A percentile compares a stretch with the other conserved stretches of the same genome.
Evolutionary conservation across 2,329 filamentous ascomycete species (phyloP).

Genomic region (Acrocalymma vagum): DNA sequence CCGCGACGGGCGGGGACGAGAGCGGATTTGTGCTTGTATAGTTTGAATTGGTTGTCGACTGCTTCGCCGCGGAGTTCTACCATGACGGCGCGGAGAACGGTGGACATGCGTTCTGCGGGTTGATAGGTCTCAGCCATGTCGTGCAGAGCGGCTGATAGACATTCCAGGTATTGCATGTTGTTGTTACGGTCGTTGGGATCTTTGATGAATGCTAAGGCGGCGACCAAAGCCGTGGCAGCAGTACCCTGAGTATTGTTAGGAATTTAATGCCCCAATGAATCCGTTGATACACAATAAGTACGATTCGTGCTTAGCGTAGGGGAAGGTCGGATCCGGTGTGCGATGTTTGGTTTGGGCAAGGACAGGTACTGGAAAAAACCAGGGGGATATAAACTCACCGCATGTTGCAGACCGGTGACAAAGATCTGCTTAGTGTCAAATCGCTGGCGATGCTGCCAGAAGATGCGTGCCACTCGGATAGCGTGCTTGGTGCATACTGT

Average conservation of each 20-base stretch:
- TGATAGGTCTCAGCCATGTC: constrained; percentile 64
- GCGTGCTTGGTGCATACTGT: constrained; percentile 65
- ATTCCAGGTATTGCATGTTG: constrained; percentile 62
- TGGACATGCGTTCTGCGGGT: constrained; percentile 63
- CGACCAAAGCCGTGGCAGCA: constrained; percentile 63
- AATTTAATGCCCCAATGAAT: no score
- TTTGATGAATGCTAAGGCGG: constrained; percentile 53
- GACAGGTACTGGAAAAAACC: no score
- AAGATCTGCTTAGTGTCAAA: constrained; percentile 62
- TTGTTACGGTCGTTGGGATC: constrained; percentile 48
- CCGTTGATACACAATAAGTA: background rate
- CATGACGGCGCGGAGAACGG: constrained; percentile 62
- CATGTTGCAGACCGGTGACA: constrained; percentile 62
- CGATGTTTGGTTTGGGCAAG: background rate
- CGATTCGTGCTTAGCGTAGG: background rate
- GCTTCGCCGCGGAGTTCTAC: constrained; percentile 52
- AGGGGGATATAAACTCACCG: no score
- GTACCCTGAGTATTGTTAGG: constrained; percentile 51
- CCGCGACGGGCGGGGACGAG: constrained; percentile 40
- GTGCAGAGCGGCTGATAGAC: constrained; percentile 59
- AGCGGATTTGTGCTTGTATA: constrained; percentile 36
- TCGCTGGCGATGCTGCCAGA: constrained; percentile 63
- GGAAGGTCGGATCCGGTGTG: background rate
- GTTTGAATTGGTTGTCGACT: constrained; percentile 20
- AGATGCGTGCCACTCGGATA: constrained; percentile 61